Evolutionary conservation across 805 yeast genomes (phyloP).

Genomic region (Ogataea salicorniae): DNA sequence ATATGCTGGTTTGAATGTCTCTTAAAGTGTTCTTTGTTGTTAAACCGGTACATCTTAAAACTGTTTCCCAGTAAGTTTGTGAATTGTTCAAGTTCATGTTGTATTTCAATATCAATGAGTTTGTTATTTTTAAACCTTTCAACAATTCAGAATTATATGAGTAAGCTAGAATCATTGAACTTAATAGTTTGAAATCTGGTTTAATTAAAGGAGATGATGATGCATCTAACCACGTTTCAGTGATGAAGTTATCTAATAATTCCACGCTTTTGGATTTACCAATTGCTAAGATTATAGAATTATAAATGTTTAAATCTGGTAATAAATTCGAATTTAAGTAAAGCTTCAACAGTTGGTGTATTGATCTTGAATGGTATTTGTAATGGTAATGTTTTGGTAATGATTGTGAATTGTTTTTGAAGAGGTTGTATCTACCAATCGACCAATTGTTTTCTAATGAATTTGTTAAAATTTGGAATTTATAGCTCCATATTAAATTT

Average conservation of each 20-base stretch:
- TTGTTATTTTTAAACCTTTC: conserved; percentile 24
- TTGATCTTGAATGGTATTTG: conserved; percentile 9
- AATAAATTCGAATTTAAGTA: conserved; percentile 13
- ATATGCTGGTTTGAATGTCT: conserved; percentile 15
- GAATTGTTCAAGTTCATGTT: conserved; percentile 15
- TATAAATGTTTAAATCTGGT: conserved; percentile 21
- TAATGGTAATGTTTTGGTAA: conserved; percentile 9
- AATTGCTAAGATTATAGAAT: conserved; percentile 23
- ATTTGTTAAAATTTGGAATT: conserved; percentile 21
- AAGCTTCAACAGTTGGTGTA: conserved; percentile 13
- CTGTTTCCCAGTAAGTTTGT: conserved; percentile 23
- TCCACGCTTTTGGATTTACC: conserved; percentile 26
- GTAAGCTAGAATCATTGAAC: conserved; percentile 27
- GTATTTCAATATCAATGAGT: conserved; percentile 21
- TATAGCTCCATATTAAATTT: conserved; percentile 22
- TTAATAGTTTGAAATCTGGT: conserved; percentile 24
- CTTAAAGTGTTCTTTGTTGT: conserved; percentile 17
- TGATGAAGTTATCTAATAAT: conserved; percentile 21
- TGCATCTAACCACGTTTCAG: conserved; percentile 26
- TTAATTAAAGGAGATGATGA: conserved; percentile 10
- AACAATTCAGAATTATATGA: conserved; percentile 25
- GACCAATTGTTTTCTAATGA: conserved; percentile 23
- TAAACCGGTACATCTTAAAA: conserved; percentile 23
- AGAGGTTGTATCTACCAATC: conserved; percentile 18
- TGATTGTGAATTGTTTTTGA: conserved; percentile 9